Conservation (phyloP, 441 rosid genomes). For the Croton laevigatus region DNA sequence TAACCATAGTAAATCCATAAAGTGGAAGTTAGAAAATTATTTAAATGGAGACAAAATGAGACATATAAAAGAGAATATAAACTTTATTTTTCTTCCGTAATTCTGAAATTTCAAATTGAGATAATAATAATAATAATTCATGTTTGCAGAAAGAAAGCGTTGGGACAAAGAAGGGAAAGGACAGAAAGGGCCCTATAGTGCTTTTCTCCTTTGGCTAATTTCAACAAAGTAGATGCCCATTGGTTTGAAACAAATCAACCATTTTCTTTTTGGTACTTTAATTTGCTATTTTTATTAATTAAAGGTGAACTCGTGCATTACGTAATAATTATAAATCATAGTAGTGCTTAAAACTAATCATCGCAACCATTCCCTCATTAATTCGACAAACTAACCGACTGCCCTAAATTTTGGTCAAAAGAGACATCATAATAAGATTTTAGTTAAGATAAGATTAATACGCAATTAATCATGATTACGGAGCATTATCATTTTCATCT, state of each 20-base stretch:
- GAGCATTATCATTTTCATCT: constrained; percentile 25
- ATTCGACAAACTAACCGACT: constrained; percentile 30
- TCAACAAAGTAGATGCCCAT: constrained; percentile 23
- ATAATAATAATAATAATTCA: background rate
- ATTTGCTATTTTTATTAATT: constrained; percentile 17
- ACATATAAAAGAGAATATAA: background rate
- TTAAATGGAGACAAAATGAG: constrained; percentile 7
- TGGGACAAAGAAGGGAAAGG: background rate
- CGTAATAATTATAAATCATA: constrained; percentile 9
- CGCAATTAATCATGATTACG: constrained; percentile 31
- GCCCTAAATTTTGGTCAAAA: constrained; percentile 25
- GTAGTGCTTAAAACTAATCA: background rate
- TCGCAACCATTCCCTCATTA: constrained; percentile 14
- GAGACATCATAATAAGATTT: constrained; percentile 14
- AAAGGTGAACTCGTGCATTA: constrained; percentile 13
- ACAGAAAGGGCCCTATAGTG: background rate
- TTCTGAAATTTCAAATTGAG: constrained; percentile 12
- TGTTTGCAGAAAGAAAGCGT: constrained; percentile 7
- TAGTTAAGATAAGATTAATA: constrained; percentile 28
- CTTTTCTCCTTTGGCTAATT: constrained; percentile 23
- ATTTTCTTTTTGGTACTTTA: constrained; percentile 24
- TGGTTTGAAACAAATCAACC: constrained; percentile 8
- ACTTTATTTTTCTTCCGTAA: background rate
- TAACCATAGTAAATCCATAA: constrained; percentile 1
- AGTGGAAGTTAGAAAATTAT: background rate